Conservation (phyloP, 2,329 filamentous ascomycete genomes). For the Pseudogymnoascus sp. region DNA sequence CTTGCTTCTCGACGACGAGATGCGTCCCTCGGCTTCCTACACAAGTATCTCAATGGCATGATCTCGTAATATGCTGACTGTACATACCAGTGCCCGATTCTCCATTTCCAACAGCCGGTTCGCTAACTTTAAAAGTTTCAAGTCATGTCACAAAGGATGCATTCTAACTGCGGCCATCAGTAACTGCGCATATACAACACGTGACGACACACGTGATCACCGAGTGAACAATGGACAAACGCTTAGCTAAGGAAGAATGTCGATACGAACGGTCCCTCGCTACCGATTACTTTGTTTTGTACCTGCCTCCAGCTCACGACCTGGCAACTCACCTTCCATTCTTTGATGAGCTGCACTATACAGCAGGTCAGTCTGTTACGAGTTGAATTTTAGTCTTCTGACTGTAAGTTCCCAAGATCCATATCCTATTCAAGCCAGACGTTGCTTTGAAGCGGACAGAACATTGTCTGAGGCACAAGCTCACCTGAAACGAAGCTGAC, state of each 20-base stretch:
- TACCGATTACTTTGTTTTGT: conserved; percentile 5
- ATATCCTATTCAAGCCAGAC: background rate
- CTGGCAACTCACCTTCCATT: conserved; percentile 8
- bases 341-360: conserved; percentile 3
- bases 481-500: conserved; percentile 7
- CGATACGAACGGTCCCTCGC: conserved; percentile 3
- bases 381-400: conserved; percentile 3
- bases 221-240: background rate
- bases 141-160: conserved; percentile 1
- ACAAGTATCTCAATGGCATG: background rate
- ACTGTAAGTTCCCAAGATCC: background rate
- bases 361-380: background rate
- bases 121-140: background rate
- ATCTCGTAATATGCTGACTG: background rate
- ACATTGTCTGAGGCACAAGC: background rate
- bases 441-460: background rate
- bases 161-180: background rate
- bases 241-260: conserved; percentile 7
- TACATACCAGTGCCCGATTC: conserved; percentile 3
- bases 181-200: background rate
- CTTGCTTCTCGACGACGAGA: conserved; percentile 43
- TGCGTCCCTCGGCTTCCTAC: conserved; percentile 45
- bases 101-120: background rate
- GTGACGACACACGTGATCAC: background rate
- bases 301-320: conserved; percentile 1